Conservation (phyloP, 495 filamentous ascomycete species). For the Hypoxylon trugodes region DNA sequence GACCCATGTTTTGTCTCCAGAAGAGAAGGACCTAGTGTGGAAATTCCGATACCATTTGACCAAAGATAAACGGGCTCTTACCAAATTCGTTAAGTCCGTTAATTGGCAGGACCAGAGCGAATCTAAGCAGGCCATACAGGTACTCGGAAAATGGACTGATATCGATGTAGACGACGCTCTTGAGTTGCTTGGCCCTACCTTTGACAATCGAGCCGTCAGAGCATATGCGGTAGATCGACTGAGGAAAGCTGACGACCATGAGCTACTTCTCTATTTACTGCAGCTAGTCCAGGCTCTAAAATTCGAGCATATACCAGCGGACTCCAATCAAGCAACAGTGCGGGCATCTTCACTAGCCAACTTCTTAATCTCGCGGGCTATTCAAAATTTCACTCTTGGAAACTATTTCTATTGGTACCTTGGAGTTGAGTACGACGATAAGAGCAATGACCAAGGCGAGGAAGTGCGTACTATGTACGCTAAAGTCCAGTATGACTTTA, state of each 20-base stretch:
- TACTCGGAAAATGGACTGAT: slow-evolving; percentile 94
- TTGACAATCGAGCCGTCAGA: slow-evolving; percentile 86
- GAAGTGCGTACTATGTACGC: slow-evolving; percentile 84
- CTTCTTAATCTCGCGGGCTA: slow-evolving; percentile 87
- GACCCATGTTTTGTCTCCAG: slow-evolving; percentile 82
- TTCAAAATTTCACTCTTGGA: slow-evolving; percentile 85
- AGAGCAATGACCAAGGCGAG: slow-evolving; percentile 71
- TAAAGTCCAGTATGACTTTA: slow-evolving; percentile 94
- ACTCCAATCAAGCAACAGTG: slow-evolving; percentile 66
- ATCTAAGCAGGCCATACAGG: slow-evolving; percentile 84
- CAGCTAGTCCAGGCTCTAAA: slow-evolving; percentile 97
- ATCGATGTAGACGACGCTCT: slow-evolving; percentile 97
- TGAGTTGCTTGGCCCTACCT: slow-evolving; percentile 89
- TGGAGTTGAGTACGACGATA: slow-evolving; percentile 92
- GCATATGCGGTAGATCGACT: slow-evolving; percentile 93
- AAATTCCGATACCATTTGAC: slow-evolving; percentile 94
- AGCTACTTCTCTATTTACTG: slow-evolving; percentile 89
- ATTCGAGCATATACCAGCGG: slow-evolving; percentile 79
- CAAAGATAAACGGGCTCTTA: slow-evolving; percentile 90
- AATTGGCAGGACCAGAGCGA: slow-evolving; percentile 91
- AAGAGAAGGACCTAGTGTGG: slow-evolving; percentile 97
- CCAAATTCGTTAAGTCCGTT: slow-evolving; percentile 97
- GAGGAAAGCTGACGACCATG: slow-evolving; percentile 91
- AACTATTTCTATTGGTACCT: slow-evolving; percentile 99
- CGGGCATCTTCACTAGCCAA: slow-evolving; percentile 88